These are phyloP conservation scores for Candida nanaspora DNA, from an alignment of 805 yeast species.

Conservation along the genomic window DNA sequence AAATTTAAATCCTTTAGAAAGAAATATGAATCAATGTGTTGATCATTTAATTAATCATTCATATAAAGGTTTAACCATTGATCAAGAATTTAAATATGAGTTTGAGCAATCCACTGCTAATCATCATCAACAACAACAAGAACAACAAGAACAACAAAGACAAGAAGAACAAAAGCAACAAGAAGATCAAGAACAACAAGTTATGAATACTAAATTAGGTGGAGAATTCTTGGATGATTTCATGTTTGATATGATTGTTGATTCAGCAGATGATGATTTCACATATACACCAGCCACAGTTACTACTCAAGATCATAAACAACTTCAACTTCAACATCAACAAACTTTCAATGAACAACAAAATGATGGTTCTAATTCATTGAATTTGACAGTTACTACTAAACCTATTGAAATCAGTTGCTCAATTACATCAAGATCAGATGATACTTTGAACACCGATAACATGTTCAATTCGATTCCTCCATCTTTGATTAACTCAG, in stretches of 20 bases:
- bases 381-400: background rate
- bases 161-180: slow-evolving; percentile 4
- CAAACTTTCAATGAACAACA: too few relatives aligned
- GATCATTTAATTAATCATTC: slow-evolving; percentile 23
- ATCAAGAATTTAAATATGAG: slow-evolving; percentile 33
- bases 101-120: slow-evolving; percentile 2
- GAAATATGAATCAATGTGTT: slow-evolving; percentile 31
- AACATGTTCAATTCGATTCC: slow-evolving; percentile 3
- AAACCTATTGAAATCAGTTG: slow-evolving; percentile 1
- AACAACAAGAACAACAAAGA: slow-evolving; percentile 7
- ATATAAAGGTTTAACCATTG: slow-evolving; percentile 36
- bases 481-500: slow-evolving; percentile 6
- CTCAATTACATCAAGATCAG: background rate
- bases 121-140: slow-evolving; percentile 2
- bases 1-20: slow-evolving; percentile 28
- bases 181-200: slow-evolving; percentile 6
- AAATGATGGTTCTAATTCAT: too few relatives aligned
- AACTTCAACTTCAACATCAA: background rate
- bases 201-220: slow-evolving; percentile 11
- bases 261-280: background rate
- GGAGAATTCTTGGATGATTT: slow-evolving; percentile 19
- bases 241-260: slow-evolving; percentile 22
- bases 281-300: background rate
- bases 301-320: background rate
- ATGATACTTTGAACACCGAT: background rate